Evolutionary conservation across 1,284 basidiomycete species (phyloP).

Genomic region (Boletus sp.): DNA sequence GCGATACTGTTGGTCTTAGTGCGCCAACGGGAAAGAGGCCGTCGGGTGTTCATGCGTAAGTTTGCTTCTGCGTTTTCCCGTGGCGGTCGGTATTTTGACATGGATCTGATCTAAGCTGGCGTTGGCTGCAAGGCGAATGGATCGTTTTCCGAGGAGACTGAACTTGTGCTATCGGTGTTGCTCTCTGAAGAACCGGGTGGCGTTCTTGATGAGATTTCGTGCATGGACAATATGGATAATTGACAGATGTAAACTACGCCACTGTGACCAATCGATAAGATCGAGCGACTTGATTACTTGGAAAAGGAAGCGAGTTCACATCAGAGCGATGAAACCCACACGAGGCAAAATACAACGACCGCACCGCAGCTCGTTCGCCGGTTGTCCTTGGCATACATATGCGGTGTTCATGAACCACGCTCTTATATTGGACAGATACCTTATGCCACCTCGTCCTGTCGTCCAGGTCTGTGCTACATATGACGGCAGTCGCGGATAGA

Average conservation of each 20-base stretch:
- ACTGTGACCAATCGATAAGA: conserved; percentile 21
- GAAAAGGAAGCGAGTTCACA: conserved; percentile 21
- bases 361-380: too few species aligned
- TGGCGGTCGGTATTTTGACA: conserved; percentile 12
- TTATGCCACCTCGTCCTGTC: too few species aligned
- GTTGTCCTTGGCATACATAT: too few species aligned
- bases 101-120: conserved; percentile 25
- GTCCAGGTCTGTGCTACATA: too few species aligned
- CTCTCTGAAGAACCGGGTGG: conserved; percentile 16
- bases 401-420: too few species aligned
- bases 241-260: conserved; percentile 21
- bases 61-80: conserved; percentile 14
- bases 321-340: conserved; percentile 5
- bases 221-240: not conserved
- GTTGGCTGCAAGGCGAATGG: conserved; percentile 7
- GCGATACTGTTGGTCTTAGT: conserved; percentile 45
- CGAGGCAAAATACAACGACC: too few species aligned
- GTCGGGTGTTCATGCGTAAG: conserved; percentile 1
- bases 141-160: conserved; percentile 18
- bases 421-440: too few species aligned
- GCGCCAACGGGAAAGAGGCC: not conserved
- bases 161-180: not conserved
- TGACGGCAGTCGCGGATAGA: too few species aligned
- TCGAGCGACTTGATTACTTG: conserved; percentile 8
- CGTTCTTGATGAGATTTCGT: conserved; percentile 20